Evolutionary conservation across 179 eudicot genomes (phyloP).

Genomic region (Spergularia azorica): DNA sequence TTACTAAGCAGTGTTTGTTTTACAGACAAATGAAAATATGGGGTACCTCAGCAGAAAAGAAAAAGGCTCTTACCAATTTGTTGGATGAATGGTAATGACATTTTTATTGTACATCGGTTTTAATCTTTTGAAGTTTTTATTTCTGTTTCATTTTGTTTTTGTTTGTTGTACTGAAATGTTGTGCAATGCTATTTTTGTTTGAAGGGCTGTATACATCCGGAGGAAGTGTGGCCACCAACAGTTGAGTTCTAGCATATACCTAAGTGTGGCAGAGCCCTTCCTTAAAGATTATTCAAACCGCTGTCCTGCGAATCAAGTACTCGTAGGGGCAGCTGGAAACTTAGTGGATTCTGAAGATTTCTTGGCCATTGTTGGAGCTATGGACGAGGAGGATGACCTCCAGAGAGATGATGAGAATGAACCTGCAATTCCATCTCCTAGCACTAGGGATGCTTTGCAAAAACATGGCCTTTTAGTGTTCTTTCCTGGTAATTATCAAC

Average conservation of each 20-base stretch:
- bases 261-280: conserved; percentile 93
- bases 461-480: conserved; percentile 83
- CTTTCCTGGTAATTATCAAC: conserved; percentile 72
- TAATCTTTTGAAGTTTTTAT: neutral
- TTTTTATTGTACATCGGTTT: neutral
- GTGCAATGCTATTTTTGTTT: conserved; percentile 16
- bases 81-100: conserved; percentile 87
- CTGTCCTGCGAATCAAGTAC: conserved; percentile 69
- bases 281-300: conserved; percentile 94
- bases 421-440: conserved; percentile 43
- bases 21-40: conserved; percentile 90
- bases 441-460: conserved; percentile 42
- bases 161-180: conserved; percentile 10
- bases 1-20: conserved; percentile 12
- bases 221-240: conserved; percentile 70
- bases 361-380: conserved; percentile 71
- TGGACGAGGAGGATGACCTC: conserved; percentile 92
- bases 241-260: conserved; percentile 68
- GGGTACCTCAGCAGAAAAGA: conserved; percentile 87
- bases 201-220: conserved; percentile 77
- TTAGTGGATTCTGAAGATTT: conserved; percentile 82
- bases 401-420: conserved; percentile 49
- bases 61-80: conserved; percentile 74
- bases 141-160: neutral
- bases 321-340: conserved; percentile 90